phyloP scores from a whole-genome alignment of 23 red algal genomes.

The Gracilaria gracilis region DNA sequence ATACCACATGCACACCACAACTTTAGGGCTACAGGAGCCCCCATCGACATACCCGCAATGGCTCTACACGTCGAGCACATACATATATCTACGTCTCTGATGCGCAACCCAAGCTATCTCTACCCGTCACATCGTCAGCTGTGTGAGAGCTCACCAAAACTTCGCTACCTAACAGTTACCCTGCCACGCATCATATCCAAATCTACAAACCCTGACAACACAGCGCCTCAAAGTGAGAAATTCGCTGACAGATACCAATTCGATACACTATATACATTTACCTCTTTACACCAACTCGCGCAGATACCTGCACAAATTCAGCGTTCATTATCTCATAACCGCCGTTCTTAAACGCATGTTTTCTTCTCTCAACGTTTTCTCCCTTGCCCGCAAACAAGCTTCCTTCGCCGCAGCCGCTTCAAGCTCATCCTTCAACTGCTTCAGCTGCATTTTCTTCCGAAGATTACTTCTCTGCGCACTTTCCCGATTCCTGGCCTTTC shows the following conservation, averaged over 20 bases:
- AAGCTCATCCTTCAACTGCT: slow-evolving; percentile 39
- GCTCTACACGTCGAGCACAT: no score
- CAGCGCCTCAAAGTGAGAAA: neutral
- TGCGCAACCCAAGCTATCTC: no score
- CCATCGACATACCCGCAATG: no score
- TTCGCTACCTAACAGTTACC: no score
- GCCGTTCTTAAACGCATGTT: slow-evolving; percentile 33
- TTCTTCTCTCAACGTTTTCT: slow-evolving; percentile 35
- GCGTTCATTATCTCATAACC: slow-evolving; percentile 5
- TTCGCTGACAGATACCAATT: neutral
- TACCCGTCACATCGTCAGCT: no score
- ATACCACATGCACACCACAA: no score
- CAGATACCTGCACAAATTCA: neutral
- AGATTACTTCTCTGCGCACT: slow-evolving; percentile 60
- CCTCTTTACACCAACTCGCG: neutral
- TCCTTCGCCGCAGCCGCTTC: slow-evolving; percentile 16
- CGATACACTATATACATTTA: neutral
- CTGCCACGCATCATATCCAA: no score
- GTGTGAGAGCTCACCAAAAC: no score
- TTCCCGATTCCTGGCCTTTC: slow-evolving; percentile 45
- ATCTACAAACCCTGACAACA: no score
- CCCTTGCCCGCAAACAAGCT: slow-evolving; percentile 34
- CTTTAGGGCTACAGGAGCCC: no score
- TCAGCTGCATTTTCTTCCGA: slow-evolving; percentile 35
- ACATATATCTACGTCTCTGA: no score